Evolutionary conservation across 129 eudicot genomes (phyloP), one percentile per base, ranked within the genome.

Genomic region (Flaveria sonorensis): DNA sequence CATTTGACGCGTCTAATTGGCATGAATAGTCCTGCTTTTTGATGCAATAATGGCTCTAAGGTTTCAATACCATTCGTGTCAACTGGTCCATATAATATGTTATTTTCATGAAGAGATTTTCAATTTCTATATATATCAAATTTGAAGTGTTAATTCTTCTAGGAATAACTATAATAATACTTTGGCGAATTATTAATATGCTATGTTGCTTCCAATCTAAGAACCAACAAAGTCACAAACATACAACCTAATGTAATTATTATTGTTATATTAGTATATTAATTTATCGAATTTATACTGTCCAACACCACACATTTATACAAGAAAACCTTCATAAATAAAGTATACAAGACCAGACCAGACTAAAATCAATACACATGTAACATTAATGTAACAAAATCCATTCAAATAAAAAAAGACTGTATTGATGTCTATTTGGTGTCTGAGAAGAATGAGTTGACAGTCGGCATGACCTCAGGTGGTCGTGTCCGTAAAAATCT

Each of bases 371-470:
- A 26, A 12, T 61, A 24, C 42, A 61, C 18, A n/a, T 13, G 4
- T 15, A 68, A 76, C 46, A n/a, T 55, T 23, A 6, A 55, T 62
- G 68, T 43, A 23, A 55, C 76, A 59, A 69, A 24, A 57, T 30
- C 3, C 51, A 18, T 32, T 47, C 68, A 40, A 39, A 18, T 19
- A 6, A 14, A 24, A 36, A 75, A 15, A 60, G 19, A 21, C 14
- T 43, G 7, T 4, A 32, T n/a, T 10, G 11, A 55, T 53, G 59
- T 72, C 46, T 74, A 86, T 39, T 87, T 80, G 82, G 73, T 63
- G 81, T 73, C 62, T 32, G 98, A 81, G 86, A 93, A 90, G 92
- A 93, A 93, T 26, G 79, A 82, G 83, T 93, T 93, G 88, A 93
- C 67, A 10, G 88, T 12, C 36, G 97, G 98, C 97, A 93, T 90